Evolutionary conservation across 2,329 filamentous ascomycete species (phyloP).

Genomic region (Sclerotinia borealis): DNA sequence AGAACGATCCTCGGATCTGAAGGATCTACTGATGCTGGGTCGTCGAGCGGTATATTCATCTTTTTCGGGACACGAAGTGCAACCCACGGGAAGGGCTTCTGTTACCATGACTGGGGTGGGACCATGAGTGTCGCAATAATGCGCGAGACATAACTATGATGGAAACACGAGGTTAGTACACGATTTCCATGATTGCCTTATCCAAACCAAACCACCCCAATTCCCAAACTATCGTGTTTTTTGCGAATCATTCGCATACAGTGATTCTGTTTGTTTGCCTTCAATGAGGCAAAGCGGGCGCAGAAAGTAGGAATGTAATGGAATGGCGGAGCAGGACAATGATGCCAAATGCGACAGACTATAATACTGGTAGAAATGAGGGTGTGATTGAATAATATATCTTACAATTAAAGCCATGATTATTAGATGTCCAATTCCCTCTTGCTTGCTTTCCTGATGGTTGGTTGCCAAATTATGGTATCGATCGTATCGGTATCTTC

Average conservation of each 20-base stretch:
- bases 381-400: slow-evolving; percentile 6
- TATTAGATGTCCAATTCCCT: slow-evolving; percentile 7
- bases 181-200: slow-evolving; percentile 1
- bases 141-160: slow-evolving; percentile 58
- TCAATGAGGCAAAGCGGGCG: slow-evolving; percentile 1
- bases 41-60: slow-evolving; percentile 26
- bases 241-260: background rate
- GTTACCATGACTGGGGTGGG: slow-evolving; percentile 66
- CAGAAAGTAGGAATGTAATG: background rate
- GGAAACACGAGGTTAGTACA: slow-evolving; percentile 18
- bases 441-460: background rate
- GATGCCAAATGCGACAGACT: background rate
- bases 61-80: slow-evolving; percentile 52
- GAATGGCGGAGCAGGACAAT: slow-evolving; percentile 11
- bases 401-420: slow-evolving; percentile 34
- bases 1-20: slow-evolving; percentile 20
- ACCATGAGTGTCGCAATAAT: slow-evolving; percentile 66
- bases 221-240: background rate
- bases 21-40: slow-evolving; percentile 26
- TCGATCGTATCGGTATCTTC: background rate
- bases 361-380: background rate
- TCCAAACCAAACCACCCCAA: background rate
- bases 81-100: slow-evolving; percentile 57
- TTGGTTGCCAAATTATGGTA: background rate
- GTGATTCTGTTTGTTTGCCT: background rate